Base-by-base conservation (phyloP, 441 rosid species). In the Eutrema salsugineum region DNA sequence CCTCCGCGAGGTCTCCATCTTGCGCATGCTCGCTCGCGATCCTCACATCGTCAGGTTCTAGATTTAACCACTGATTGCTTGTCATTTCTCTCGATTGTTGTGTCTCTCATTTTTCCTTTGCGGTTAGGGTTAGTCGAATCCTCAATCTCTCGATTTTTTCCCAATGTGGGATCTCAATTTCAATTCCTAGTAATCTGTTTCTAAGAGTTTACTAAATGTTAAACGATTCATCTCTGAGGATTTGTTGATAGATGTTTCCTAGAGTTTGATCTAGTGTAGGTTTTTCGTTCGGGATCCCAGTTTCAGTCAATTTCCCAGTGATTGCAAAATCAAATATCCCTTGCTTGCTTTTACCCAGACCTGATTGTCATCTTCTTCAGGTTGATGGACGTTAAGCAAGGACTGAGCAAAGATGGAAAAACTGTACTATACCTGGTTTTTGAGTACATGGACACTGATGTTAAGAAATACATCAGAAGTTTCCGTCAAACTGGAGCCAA, bases 371-470 rank as follows among this genome's bases (percentile, higher is more conserved):
- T 36, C 20, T 60, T 75, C 22, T 66, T 48, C 68, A 95, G 98
- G 68, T 70, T 96, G 83, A 64, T 93, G 80, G 99, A 96, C 64
- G 98, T 96, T 15, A 96, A 90, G 75, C 98, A 95, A 89, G 93
- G 95, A 40, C 80, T 73, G 70, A 91, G 85, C 77, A 93, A 95
- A 68, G 89, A 95, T 76, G 98, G 97, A 9, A 91, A 86, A 79
- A 95, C 97, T 1, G 98, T 95, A 3, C 85, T 95, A 6, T 95
- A 95, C 79, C 78, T 93, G 66, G 99, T 95, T n/a, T 95, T 95
- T 35, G 98, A 95, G 82, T 96, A 89, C 75, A 83, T 91, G 87
- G 99, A 96, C 61, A 89, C 98, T 12, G 99, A 96, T 71, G 83
- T 96, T 54, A 96, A 96, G 88, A 96, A 96, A 59, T 96, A 36